Base-by-base conservation (phyloP, 2,329 filamentous ascomycete genomes). In the Cladosporium sp. region DNA sequence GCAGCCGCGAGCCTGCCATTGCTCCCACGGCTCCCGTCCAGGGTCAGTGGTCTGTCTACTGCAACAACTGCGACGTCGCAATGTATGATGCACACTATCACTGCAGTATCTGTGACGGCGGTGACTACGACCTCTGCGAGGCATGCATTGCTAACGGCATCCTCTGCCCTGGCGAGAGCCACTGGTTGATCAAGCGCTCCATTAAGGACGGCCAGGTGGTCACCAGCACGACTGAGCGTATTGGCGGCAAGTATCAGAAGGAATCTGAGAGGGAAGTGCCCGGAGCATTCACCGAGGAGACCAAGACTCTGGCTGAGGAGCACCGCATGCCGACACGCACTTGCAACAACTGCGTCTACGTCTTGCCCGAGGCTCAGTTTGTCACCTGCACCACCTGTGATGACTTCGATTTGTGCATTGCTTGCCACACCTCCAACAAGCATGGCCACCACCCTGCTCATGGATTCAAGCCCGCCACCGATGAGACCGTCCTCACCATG, bases 371-470 rank as follows among this genome's bases (percentile, higher is more conserved):
- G 67, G 74, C 78, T 22, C 80, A 89, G 58, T 95, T 97, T 64
- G 81, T 97, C 49, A 90, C 91, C 64, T 98, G 93, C 77, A 79
- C 75, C 7, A 73, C 78, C 16, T 98, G 93, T 69, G 85, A 88
- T 13, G 93, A 98, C 72, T 97, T 85, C 68, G 93, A 98, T 66
- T 80, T 98, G 35, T 98, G 93, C 79, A 80, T 91, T 63, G 68
- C 74, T 38, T 98, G 93, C 76, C 89, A 95, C 62, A 71, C 81
- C 48, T 79, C 77, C 58, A 82, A 87, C 66, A 80, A 82, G 60
- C 92, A 97, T 67, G 92, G 93, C 34, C 93, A 98, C 65, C 87
- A 97, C 67, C 93, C 93, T 52, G 86, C 80, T 63, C 93, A 98
- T 66, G 79, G 77, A 45, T 97, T 98, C 68, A 73, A 76, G 34